Evolutionary conservation across 2,329 filamentous ascomycete species (phyloP).

Genomic region (Exophiala phaeomuriformis): DNA sequence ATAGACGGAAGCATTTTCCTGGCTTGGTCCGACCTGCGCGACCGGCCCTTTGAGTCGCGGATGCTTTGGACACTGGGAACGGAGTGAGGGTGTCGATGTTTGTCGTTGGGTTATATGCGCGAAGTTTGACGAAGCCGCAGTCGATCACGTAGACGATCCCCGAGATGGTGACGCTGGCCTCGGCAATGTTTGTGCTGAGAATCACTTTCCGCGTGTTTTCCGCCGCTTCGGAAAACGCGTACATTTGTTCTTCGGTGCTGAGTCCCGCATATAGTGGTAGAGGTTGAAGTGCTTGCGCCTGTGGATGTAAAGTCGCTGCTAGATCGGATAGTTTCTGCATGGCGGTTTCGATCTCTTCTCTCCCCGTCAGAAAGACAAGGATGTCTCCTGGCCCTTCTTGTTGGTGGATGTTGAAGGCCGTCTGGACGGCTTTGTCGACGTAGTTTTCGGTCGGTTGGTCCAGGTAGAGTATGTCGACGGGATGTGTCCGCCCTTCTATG

Average conservation of each 20-base stretch:
- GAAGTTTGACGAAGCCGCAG: slow-evolving; percentile 81
- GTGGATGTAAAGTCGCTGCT: slow-evolving; percentile 54
- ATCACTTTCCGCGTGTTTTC: slow-evolving; percentile 84
- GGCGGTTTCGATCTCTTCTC: slow-evolving; percentile 81
- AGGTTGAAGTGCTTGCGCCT: slow-evolving; percentile 55
- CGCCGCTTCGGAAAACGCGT: slow-evolving; percentile 78
- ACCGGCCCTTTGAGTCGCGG: slow-evolving; percentile 83
- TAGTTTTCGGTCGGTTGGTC: slow-evolving; percentile 77
- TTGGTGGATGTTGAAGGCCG: slow-evolving; percentile 79
- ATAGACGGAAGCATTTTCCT: slow-evolving; percentile 90
- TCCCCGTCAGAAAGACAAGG: slow-evolving; percentile 81
- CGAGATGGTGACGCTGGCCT: slow-evolving; percentile 90
- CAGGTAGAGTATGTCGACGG: slow-evolving; percentile 78
- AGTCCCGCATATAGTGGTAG: slow-evolving; percentile 85
- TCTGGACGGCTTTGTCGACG: slow-evolving; percentile 70
- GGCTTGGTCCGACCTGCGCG: slow-evolving; percentile 81
- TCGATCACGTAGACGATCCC: slow-evolving; percentile 89
- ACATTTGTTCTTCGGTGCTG: slow-evolving; percentile 86
- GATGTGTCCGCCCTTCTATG: slow-evolving; percentile 78
- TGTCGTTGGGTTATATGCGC: slow-evolving; percentile 73
- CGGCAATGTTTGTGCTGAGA: slow-evolving; percentile 90
- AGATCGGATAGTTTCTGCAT: slow-evolving; percentile 74
- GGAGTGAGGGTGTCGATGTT: slow-evolving; percentile 83
- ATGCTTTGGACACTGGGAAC: slow-evolving; percentile 78
- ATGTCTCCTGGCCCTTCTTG: slow-evolving; percentile 79